phyloP scores from a whole-genome alignment of 257 asterid species.

The Solanum ossicruentum region DNA sequence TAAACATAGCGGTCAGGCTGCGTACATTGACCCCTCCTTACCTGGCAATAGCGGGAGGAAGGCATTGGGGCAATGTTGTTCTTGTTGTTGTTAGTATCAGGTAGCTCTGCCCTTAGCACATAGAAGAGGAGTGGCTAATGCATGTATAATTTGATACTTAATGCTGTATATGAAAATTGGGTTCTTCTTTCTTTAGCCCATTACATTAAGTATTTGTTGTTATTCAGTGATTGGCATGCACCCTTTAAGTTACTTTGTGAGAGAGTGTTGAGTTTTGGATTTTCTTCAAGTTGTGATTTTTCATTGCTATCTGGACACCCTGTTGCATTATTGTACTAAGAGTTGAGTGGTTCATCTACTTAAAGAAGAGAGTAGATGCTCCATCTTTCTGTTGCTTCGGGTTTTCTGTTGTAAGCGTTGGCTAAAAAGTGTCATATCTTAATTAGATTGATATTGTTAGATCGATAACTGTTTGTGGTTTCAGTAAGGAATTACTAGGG shows the following conservation, averaged over 20 bases:
- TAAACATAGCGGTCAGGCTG: too few relatives aligned
- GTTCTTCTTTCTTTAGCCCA: background rate
- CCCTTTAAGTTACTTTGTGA: conserved; percentile 6
- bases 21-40: too few relatives aligned
- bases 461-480: background rate
- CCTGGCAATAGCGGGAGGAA: too few relatives aligned
- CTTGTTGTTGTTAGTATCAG: background rate
- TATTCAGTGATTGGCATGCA: conserved; percentile 25
- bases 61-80: too few relatives aligned
- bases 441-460: background rate
- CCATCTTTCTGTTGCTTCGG: background rate
- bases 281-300: conserved; percentile 12
- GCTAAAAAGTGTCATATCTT: background rate
- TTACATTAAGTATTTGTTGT: background rate
- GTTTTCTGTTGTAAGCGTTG: background rate
- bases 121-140: background rate
- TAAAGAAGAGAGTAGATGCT: background rate
- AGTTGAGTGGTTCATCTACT: background rate
- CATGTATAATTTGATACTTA: background rate
- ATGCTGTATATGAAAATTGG: background rate
- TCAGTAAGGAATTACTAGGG: background rate
- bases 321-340: background rate
- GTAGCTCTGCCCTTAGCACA: background rate
- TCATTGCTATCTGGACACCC: background rate
- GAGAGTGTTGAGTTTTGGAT: conserved; percentile 16